Base-by-base conservation (phyloP, 345 rosid species). In the Erucastrum elatum region DNA sequence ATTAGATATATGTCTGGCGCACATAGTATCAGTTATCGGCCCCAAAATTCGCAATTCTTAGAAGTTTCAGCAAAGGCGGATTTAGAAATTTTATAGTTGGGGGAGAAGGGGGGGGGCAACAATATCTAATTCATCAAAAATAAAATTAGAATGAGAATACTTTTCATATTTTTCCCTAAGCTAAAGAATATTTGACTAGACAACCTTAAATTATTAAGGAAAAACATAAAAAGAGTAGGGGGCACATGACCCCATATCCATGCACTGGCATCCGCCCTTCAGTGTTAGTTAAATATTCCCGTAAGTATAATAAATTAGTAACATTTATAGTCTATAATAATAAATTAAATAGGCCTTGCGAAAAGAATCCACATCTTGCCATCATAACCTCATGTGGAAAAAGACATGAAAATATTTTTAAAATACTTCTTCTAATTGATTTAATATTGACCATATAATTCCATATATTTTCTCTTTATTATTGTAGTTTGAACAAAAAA, bases 331-430 rank as follows among this genome's bases (percentile, higher is more conserved):
- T 41, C 8, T 17, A 74, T 16, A 2, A 34, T 31, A 70, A 30
- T 68, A 64, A 1, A 61, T 25, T 21, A 31, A 7, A 44, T 31
- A 72, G 61, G 63, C 53, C 11, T 44, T 44, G 41, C 73, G 60
- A 13, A 8, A 70, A 78, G 17, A 72, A 60, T 67, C 76, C 82
- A 79, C 82, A 61, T 35, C 69, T 12, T 49, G 74, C 46, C 74
- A 79, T 79, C 82, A 79, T 79, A 62, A 67, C 74, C 35, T 73
- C 82, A 60, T 73, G 74, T 67, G 44, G 65, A 61, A 27, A 73
- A 67, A 61, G 64, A 79, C 12, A 60, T 15, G 8, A 60, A 73
- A 33, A 27, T 21, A 10, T 15, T 65, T 41, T 4, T 17, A 2
- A 65, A 59, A 25, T 13, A 11, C 1, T 1, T 25, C 27, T 17